Base-by-base conservation (phyloP, 1,284 basidiomycete species). In the Dichomitus squalens region DNA sequence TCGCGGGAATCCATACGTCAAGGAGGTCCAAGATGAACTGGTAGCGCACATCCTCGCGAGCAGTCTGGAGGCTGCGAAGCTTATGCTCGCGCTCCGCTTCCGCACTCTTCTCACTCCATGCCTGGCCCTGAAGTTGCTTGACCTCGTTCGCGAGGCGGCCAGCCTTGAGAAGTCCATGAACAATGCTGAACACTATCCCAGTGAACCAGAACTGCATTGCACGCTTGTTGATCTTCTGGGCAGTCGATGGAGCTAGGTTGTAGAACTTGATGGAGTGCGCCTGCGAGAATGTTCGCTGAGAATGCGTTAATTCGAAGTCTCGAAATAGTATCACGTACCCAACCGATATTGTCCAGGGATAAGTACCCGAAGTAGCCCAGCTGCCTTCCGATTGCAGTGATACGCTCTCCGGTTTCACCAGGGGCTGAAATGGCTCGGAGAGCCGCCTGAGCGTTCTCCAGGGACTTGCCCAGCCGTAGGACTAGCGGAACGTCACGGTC, bases 371-470 rank as follows among this genome's bases (percentile, higher is more conserved):
- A 94, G 78, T 98, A 98, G 12, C 85, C 84, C 29, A 99, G 74
- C 75, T 99, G 96, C 53, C 94, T 83, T 35, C 84, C 89, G 65
- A 98, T 87, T 35, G 91, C 88, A 1, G 90, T 84, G 56, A 94
- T 78, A 64, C 91, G 89, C 66, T 98, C 92, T n/a, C 85, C 76
- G 21, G 85, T 70, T 68, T 84, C 82, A 54, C 81, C 79, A 9
- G 82, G 69, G 4, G 82, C 72, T 33, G 88, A 77, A 16, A 86
- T 78, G n/a, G 91, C 88, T 62, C 89, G 91, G 55, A 98, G 78
- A 21, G 94, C 95, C 3, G 94, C 87, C 74, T 99, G 97, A 18
- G 97, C 81, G 76, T 98, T 95, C 73, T 99, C 96, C 61, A 97
- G 68, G 29, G 95, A 95, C 75, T 98, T 97, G 68, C 95, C 94